A percentile compares a stretch with the other conserved stretches of the same genome.
Conservation (phyloP, 179 eudicot species). For the Silene noctiflora region DNA sequence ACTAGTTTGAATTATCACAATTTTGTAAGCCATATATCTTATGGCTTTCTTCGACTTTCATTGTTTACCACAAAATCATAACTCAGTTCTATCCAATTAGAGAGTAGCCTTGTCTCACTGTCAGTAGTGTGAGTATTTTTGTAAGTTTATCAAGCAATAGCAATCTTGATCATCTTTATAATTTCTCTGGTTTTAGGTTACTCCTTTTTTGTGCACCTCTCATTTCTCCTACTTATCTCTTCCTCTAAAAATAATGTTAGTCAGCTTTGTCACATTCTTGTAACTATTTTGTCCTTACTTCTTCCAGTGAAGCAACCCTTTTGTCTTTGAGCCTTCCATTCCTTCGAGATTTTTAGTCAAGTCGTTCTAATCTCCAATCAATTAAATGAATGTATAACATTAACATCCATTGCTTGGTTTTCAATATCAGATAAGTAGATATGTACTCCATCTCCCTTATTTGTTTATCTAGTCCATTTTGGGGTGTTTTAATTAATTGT, state of each 20-base stretch:
- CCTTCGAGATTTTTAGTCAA: not conserved
- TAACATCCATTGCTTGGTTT: not conserved
- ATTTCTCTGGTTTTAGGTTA: not conserved
- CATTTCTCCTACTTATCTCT: constrained; percentile 4
- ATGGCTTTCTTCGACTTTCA: not conserved
- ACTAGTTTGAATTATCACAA: too few relatives aligned
- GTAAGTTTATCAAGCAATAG: not conserved
- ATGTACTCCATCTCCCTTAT: too few relatives aligned
- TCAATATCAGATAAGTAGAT: too few relatives aligned
- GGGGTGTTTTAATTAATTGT: too few relatives aligned
- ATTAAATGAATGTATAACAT: not conserved
- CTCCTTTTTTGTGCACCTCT: not conserved
- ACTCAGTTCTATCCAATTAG: not conserved
- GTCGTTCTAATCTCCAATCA: not conserved
- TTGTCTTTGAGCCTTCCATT: constrained; percentile 5
- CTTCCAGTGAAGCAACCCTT: not conserved
- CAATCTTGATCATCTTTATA: not conserved
- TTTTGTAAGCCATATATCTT: not conserved
- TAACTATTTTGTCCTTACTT: constrained; percentile 2
- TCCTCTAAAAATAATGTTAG: constrained; percentile 2
- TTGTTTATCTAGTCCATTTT: too few relatives aligned
- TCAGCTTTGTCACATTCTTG: not conserved
- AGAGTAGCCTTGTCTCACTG: not conserved
- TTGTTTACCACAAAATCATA: not conserved
- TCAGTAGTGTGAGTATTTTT: not conserved